Evolutionary conservation across 306 rosid species (phyloP), one percentile per base, ranked within the genome.

Genomic region (Cucumis melo): DNA sequence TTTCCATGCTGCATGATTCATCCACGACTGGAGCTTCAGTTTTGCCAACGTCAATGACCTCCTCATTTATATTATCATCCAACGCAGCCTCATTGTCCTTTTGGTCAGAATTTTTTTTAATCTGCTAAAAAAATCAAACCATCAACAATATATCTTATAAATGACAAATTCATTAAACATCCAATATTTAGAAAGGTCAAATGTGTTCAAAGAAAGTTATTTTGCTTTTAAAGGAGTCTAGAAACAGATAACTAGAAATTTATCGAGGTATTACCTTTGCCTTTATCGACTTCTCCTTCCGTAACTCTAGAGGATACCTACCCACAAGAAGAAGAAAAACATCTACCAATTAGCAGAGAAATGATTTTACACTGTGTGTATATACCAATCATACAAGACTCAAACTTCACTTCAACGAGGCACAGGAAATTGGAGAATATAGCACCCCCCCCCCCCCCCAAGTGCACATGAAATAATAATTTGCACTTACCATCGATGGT

Each of bases 261-360:
- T 74, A 55, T 46, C 46, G 4, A 59, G 27, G 59, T 76, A 72
- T 29, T 53, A 92, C 97, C 97, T 94, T 94, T 80, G 89, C 90
- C 83, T 89, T 91, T 23, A 95, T 87, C 29, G 95, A 84, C 79
- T 94, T 94, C 72, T 81, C 99, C 89, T 94, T 92, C 87, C 99
- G 89, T 76, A 94, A 82, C 89, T 94, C 99, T 80, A 94, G 84
- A 48, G 99, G 99, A 79, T 92, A 94, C 98, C 98, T 91, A 79
- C 58, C 54, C 78, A 81, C 68, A 83, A 78, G 83, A 63, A 78
- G n/a, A 27, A 27, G 2, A 87, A 19, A 70, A 56, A 74, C 20
- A 36, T 19, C 66, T 62, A 34, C 21, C 6, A 57, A 17, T 23
- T 51, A 3, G 12, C 27, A 59, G 48, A 76, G 12, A 13, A 68